Percentiles rank a stretch among this genome's conserved stretches.
Evolutionary conservation across 192 early-diverging fungal species (phyloP).

Genomic region (Pilobolus umbonatus): DNA sequence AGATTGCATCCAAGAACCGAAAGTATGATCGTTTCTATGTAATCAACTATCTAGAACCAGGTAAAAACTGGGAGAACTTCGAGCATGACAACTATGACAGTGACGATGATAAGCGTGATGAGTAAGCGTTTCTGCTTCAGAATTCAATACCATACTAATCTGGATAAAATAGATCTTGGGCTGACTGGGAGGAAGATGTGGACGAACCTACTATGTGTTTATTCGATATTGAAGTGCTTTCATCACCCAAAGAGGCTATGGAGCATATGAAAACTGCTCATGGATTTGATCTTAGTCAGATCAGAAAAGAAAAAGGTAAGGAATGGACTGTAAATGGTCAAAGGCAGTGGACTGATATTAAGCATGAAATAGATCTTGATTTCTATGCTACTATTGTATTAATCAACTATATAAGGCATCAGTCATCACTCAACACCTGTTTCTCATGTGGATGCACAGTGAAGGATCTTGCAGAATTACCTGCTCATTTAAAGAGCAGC

Average conservation of each 20-base stretch:
- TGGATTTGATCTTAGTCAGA: slow-evolving; percentile 67
- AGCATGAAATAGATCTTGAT: slow-evolving; percentile 44
- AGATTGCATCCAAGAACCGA: slow-evolving; percentile 84
- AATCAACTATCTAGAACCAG: slow-evolving; percentile 87
- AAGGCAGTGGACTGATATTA: neutral
- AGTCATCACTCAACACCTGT: slow-evolving; percentile 58
- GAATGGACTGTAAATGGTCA: neutral
- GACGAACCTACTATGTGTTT: slow-evolving; percentile 71
- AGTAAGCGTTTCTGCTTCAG: slow-evolving; percentile 42
- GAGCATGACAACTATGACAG: slow-evolving; percentile 76
- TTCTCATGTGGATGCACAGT: slow-evolving; percentile 62
- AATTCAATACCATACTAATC: neutral
- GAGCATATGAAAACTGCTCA: slow-evolving; percentile 73
- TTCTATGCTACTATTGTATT: slow-evolving; percentile 81
- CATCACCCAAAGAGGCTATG: slow-evolving; percentile 55
- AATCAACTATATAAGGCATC: slow-evolving; percentile 82
- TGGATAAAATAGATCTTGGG: slow-evolving; percentile 50
- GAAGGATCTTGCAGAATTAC: slow-evolving; percentile 40
- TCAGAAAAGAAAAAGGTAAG: slow-evolving; percentile 38
- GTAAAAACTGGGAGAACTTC: slow-evolving; percentile 86
- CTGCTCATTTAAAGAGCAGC: slow-evolving; percentile 57
- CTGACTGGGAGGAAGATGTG: slow-evolving; percentile 76
- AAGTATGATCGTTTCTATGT: slow-evolving; percentile 94
- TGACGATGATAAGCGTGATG: slow-evolving; percentile 64
- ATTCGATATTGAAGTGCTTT: slow-evolving; percentile 65